phyloP scores from a whole-genome alignment of 139 green algal genomes.

The Chlamydomonas sphaeroides region DNA sequence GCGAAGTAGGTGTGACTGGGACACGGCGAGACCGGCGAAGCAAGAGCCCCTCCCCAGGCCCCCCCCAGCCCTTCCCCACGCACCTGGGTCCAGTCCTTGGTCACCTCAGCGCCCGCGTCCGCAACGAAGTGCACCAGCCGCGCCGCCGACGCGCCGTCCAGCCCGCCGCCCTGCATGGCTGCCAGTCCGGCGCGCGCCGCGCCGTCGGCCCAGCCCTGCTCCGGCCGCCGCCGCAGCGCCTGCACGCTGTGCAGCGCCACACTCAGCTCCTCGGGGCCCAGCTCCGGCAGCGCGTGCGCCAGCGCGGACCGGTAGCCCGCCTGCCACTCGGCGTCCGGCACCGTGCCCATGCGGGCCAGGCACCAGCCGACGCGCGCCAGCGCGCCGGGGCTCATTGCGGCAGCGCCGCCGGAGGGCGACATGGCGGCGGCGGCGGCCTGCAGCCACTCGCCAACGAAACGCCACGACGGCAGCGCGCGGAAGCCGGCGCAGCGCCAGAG shows the following conservation, averaged over 20 bases:
- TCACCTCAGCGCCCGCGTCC: background rate
- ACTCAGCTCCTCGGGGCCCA: conserved; percentile 9
- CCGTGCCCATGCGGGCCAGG: conserved; percentile 20
- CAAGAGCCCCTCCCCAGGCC: background rate
- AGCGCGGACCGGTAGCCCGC: conserved; percentile 10
- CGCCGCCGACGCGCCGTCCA: background rate
- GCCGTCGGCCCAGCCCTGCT: conserved; percentile 4
- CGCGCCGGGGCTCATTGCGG: background rate
- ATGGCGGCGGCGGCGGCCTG: background rate
- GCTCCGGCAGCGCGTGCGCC: background rate
- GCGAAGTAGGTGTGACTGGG: no score
- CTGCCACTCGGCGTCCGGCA: conserved; percentile 13
- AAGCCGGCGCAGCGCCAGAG: conserved; percentile 28
- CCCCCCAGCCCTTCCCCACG: background rate
- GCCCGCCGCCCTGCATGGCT: background rate
- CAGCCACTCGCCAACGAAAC: conserved; percentile 36
- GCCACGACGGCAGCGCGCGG: conserved; percentile 27
- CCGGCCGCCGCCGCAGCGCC: conserved; percentile 7
- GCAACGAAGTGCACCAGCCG: conserved; percentile 35
- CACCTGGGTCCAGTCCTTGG: conserved; percentile 37
- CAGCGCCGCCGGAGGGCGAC: background rate
- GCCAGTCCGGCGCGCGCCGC: background rate
- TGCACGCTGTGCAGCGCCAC: background rate
- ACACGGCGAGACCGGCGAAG: no score
- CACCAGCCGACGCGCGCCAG: conserved; percentile 30